Conservation (phyloP, 2,329 filamentous ascomycete species). For the Cytospora piceicola region DNA sequence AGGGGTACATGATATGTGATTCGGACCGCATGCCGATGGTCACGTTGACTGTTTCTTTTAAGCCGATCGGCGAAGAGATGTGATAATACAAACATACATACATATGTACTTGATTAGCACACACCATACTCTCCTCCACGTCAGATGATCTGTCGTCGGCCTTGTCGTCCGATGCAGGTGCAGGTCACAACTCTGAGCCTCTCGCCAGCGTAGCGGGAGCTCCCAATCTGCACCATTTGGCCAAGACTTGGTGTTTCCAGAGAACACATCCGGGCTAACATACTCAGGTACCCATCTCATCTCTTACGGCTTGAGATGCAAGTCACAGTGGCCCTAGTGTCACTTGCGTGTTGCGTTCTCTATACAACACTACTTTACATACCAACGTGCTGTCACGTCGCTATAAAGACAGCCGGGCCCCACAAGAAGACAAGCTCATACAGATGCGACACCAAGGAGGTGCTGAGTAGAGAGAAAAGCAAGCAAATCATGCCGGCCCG, state of each 20-base stretch:
- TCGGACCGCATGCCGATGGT: neutral
- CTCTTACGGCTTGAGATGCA: neutral
- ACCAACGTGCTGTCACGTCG: neutral
- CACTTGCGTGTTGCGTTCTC: neutral
- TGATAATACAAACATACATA: neutral
- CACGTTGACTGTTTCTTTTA: neutral
- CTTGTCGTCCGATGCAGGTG: neutral
- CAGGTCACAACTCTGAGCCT: neutral
- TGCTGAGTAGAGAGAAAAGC: neutral
- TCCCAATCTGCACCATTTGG: neutral
- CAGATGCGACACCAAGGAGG: neutral
- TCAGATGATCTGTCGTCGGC: neutral
- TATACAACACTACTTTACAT: neutral
- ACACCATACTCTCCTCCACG: neutral
- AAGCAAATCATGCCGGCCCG: neutral
- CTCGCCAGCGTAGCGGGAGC: neutral
- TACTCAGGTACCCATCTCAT: too few species aligned
- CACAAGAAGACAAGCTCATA: too few species aligned
- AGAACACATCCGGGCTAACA: neutral
- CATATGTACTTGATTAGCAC: neutral
- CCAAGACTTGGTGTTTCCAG: neutral
- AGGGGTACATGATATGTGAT: neutral
- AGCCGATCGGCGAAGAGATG: neutral
- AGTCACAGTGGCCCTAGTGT: neutral
- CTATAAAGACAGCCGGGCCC: neutral